Conservation (phyloP, 768 basidiomycete genomes). For the Glaciozyma martinii region DNA sequence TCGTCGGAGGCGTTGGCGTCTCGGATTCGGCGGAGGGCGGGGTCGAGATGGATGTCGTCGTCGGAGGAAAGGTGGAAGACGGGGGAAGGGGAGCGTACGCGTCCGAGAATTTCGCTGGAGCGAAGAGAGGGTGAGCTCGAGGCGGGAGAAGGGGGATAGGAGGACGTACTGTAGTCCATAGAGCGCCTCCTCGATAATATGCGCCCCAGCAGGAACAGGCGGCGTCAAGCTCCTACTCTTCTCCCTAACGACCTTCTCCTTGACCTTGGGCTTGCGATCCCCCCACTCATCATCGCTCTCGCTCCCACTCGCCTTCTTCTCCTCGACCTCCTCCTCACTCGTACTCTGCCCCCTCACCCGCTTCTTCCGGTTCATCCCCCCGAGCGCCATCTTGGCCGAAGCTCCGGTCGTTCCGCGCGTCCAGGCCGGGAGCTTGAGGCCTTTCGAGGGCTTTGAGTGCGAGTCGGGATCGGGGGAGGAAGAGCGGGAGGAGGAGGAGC, state of each 20-base stretch:
- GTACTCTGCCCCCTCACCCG: conserved; percentile 3
- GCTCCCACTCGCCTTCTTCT: not conserved
- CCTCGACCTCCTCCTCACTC: not conserved
- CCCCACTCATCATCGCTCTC: not conserved
- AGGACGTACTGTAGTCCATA: not conserved
- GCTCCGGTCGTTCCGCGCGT: not conserved
- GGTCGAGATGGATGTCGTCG: not conserved
- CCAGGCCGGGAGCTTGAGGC: conserved; percentile 6
- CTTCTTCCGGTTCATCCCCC: not conserved
- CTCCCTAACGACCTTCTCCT: conserved; percentile 22
- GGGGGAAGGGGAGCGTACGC: not conserved
- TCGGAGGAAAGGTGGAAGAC: not conserved
- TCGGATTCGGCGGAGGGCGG: not conserved
- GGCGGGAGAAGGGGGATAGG: not conserved
- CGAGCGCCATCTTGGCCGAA: not conserved
- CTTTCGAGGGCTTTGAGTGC: not conserved
- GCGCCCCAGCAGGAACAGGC: not conserved
- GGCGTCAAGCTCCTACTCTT: conserved; percentile 41
- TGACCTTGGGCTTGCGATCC: not conserved
- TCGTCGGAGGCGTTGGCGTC: not conserved
- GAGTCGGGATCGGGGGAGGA: not conserved
- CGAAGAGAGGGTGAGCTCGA: not conserved
- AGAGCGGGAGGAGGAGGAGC: not conserved
- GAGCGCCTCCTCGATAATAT: not conserved
- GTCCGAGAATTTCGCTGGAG: not conserved